Evolutionary conservation across 2,329 filamentous ascomycete genomes (phyloP), one percentile per base, ranked within the genome.

Genomic region (Claviceps monticola): DNA sequence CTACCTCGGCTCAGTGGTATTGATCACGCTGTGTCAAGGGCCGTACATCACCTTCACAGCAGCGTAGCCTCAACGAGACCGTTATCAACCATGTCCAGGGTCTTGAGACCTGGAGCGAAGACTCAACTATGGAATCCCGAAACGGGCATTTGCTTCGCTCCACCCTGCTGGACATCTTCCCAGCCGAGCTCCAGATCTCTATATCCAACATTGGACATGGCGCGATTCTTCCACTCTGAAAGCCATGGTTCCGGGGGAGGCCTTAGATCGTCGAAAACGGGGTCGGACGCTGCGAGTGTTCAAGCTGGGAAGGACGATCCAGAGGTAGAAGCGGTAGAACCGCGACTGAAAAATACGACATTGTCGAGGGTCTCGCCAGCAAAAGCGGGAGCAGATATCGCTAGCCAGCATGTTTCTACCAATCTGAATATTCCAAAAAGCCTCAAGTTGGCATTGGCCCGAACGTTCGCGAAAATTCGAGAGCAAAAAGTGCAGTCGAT

Each of bases 91-190:
- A 53, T 54, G 50, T 50, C 48, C 19, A 53, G 55, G 48, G 50
- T 48, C 29, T 53, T 54, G 57, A 54, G 51, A 38, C 47, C 51
- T 17, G 49, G 34, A 23, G 48, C 49, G 4, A 51, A 51, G 23
- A 56, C 52, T 41, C 47, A 51, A 21, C 54, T 66, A 29, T 68
- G 66, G 67, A 60, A 56, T 42, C 61, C 60, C 19, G 56, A 55
- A 21, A 52, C 55, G 34, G 64, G 63, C 23, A 62, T 68, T 49
- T 60, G 63, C 5, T 68, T 67, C 55, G 57, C 51, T 13, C 38
- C 44, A 9, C 13, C 23, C 26, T 17, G 44, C 9, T 48, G 60
- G 0, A 54, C 61, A 13, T 56, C 54, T 47, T 54, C 34, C 48
- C 55, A 42, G 44, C 53, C n/a, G 46, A 56, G 48, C 39, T 11